phyloP scores from a whole-genome alignment of 2,329 filamentous ascomycete genomes.

The Curvularia eragrostidis region DNA sequence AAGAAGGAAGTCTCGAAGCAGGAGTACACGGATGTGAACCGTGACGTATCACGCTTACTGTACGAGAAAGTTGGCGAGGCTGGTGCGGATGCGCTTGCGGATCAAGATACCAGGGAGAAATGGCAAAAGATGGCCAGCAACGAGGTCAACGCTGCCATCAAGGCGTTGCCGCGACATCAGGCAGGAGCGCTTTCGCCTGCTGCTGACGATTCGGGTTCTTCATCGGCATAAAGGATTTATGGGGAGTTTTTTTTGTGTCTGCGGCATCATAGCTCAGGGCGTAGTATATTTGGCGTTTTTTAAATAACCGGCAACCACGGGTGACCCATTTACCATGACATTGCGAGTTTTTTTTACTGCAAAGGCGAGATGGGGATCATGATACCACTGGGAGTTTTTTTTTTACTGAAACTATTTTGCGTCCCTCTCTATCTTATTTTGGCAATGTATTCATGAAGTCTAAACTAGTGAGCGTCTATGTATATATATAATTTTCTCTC shows the following conservation, averaged over 20 bases:
- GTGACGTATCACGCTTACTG: conserved; percentile 83
- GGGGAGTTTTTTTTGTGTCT: background rate
- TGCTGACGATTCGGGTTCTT: conserved; percentile 39
- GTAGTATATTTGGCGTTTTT: background rate
- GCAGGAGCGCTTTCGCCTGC: conserved; percentile 28
- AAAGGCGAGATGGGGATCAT: conserved; percentile 11
- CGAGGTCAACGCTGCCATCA: conserved; percentile 79
- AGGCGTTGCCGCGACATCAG: conserved; percentile 31
- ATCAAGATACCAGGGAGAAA: conserved; percentile 68
- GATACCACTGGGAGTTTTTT: conserved; percentile 17
- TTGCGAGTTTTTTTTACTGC: background rate
- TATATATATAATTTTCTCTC: no score
- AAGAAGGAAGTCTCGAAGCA: conserved; percentile 82
- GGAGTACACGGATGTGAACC: conserved; percentile 91
- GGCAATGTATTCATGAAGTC: conserved; percentile 13
- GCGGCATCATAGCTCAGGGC: background rate
- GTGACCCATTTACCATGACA: background rate
- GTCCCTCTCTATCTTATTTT: background rate
- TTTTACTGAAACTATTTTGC: conserved; percentile 5
- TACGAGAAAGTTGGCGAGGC: conserved; percentile 70
- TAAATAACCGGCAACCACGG: no score
- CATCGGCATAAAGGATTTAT: conserved; percentile 39
- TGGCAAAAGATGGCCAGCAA: conserved; percentile 79
- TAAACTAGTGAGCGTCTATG: background rate
- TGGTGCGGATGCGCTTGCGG: conserved; percentile 59